Evolutionary conservation across 2,329 filamentous ascomycete genomes (phyloP).

Genomic region (Pleomassaria siparia): DNA sequence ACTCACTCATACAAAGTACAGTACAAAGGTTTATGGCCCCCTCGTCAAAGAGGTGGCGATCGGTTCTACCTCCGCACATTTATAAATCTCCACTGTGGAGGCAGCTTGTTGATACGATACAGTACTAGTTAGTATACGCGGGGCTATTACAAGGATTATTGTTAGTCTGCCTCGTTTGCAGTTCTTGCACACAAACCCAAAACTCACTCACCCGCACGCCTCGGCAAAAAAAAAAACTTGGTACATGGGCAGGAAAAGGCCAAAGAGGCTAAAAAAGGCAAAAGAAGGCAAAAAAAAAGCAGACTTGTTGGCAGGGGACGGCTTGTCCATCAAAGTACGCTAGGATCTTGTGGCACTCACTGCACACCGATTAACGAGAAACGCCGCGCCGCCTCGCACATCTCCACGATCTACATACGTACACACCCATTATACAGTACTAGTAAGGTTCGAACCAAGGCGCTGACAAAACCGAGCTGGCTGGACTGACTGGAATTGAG

Average conservation of each 20-base stretch:
- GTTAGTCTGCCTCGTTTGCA: neutral
- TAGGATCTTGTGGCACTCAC: conserved; percentile 7
- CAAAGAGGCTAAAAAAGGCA: too few relatives aligned
- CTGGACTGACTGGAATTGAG: too few relatives aligned
- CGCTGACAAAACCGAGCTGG: neutral
- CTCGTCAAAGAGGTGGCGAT: neutral
- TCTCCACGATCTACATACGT: neutral
- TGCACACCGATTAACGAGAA: conserved; percentile 5
- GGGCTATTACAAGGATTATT: neutral
- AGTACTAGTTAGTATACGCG: neutral
- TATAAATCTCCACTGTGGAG: too few relatives aligned
- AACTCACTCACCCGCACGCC: neutral
- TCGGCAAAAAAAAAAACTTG: neutral
- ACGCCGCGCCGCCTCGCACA: neutral
- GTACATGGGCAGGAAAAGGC: too few relatives aligned
- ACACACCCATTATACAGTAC: neutral
- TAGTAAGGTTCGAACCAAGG: too few relatives aligned
- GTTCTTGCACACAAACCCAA: too few relatives aligned
- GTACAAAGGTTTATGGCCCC: neutral
- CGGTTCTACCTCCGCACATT: neutral
- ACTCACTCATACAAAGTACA: neutral
- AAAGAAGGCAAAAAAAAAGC: neutral
- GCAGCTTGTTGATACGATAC: too few relatives aligned
- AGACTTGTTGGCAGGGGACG: neutral
- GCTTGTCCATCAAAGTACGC: conserved; percentile 3